Base-by-base conservation (phyloP, 177 flowering plant genomes). In the Vitis hybrid region DNA sequence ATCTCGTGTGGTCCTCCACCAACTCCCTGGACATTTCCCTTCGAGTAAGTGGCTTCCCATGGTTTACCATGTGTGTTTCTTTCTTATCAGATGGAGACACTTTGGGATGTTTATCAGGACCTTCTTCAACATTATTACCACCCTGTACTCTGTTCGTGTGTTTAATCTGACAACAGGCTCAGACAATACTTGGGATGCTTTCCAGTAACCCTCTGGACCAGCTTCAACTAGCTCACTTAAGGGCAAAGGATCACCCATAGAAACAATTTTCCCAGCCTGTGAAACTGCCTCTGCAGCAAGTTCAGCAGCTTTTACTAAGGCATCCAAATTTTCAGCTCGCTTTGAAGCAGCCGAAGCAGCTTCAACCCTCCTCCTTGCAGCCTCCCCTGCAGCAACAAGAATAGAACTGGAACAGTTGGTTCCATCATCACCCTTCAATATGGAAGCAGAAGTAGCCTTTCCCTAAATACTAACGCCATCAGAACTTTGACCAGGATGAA, bases 231-330 rank as follows among this genome's bases (percentile, higher is more conserved):
- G 77, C 40, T 84, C 82, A 56, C 62, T 77, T 73, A 95, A 77
- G 56, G 95, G 85, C 61, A 91, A 73, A 59, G 93, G 89, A 63
- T 94, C 91, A 64, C 95, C 94, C 91, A 96, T 83, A 9, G 95
- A 80, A 70, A 96, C 85, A 79, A 96, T 78, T 57, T 81, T 80
- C 50, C 97, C 94, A 67, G 97, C 92, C 77, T 94, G 98, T 52
- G 97, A 88, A 61, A 96, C 92, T 45, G 99, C 97, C 77, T 86
- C 94, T 57, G 97, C 97, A 4, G 97, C 97, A 69, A 96, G 83
- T 76, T 89, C 97, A 45, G 97, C 98, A 62, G 97, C 97, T 81
- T 83, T 92, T 4, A 93, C 87, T 49, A 93, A 79, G 4, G 98
- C 97, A 87, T 92, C 95, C 80, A 93, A 78, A 77, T 89, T 94